Evolutionary conservation across 2,329 filamentous ascomycete genomes (phyloP), one percentile per base, ranked within the genome.

Genomic region (Claviceps capensis): DNA sequence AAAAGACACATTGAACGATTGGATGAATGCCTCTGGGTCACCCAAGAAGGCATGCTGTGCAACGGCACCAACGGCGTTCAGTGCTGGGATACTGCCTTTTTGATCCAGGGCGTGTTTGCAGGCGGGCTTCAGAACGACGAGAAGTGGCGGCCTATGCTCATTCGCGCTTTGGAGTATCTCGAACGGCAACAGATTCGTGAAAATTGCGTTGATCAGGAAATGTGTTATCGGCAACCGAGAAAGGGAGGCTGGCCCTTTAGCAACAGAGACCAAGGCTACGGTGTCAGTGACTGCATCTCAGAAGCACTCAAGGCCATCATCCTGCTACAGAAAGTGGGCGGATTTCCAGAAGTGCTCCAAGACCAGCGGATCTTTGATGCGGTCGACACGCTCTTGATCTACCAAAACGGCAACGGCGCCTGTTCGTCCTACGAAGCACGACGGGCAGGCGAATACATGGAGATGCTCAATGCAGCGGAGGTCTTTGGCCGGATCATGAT

Each of bases 31-130:
- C 68, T 98, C 34, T 98, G 93, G 90, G 75, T 98, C 48, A 95
- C 94, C 57, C 67, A 82, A 37, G 90, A 96, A 64, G 93, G 93
- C 5, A 88, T 98, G 87, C 76, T 97, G 47, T 85, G 85, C 68
- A 96, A 96, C 60, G 93, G 93, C 40, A 98, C 93, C 8, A 97
- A 98, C 59, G 93, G 93, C n/a, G 90, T 97, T 1, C 93, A 98
- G 67, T 86, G 83, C 57, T 98, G 93, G 93, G 93, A 98, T 64
- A 98, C 93, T 0, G 79, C 89, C 0, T 97, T 97, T 63, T 72
- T 85, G 17, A 88, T 96, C 37, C 89, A 95, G 66, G 84, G 87
- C 1, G 79, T 87, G 5, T 78, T 88, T 50, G 86, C 88, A 48
- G 83, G 30, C 30, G 26, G 86, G 0, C 77, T 96, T 26, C 83